Evolutionary conservation across 176 grass and related monocot genomes (phyloP), one percentile per base, ranked within the genome.

Genomic region (Ananas comosus): DNA sequence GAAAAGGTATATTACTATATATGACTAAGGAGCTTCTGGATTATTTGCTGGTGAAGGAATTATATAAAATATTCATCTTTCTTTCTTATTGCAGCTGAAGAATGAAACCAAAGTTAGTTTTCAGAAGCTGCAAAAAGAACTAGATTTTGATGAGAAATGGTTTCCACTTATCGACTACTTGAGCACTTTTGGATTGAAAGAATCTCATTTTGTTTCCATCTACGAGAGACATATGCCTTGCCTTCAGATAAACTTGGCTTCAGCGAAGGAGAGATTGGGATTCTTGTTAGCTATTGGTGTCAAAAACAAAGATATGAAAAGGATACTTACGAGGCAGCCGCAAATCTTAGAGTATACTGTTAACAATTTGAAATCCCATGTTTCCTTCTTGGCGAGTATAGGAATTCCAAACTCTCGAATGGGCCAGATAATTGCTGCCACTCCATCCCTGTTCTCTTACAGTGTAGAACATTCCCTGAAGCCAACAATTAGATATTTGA

Each of bases 271-370:
- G 85, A 97, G 90, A 71, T 51, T 92, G 64, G 89, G 87, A 48
- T 86, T 92, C 67, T 77, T 92, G 71, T 79, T 89, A 63, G 83
- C 47, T 73, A 67, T 76, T 81, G 93, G 89, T 68, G 86, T 97
- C 69, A 97, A 97, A 87, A 84, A 65, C 64, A 85, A 86, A 76
- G 89, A 97, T 73, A 82, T 97, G 69, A 97, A 77, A 83, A 88
- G 83, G 78, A 90, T 90, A 68, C 79, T 97, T 51, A 74, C 90
- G 64, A 86, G 93, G 67, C 93, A 97, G 66, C 89, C 93, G 21
- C 93, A 97, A 81, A 97, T 92, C 74, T 79, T 97, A 50, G 83
- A 89, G 71, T 92, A 97, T 63, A 89, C 88, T 69, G 81, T 97
- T 9, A 70, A 81, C 51, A 97, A 92, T 81, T 80, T 97, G 47